Conservation (phyloP, 2,329 filamentous ascomycete species). For the Cladosporium sp. region DNA sequence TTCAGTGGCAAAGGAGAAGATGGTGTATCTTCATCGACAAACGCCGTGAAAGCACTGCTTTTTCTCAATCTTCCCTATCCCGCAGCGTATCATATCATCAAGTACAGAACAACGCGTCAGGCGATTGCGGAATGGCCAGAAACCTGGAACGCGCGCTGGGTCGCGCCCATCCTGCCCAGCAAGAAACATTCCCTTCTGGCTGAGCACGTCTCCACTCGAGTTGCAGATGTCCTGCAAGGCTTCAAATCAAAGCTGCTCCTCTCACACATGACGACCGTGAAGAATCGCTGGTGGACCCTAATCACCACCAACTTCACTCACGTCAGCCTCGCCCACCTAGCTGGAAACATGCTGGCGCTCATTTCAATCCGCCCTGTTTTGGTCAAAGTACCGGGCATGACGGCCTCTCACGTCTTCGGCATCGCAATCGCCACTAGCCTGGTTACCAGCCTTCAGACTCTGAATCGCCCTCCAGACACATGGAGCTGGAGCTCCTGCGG, state of each 20-base stretch:
- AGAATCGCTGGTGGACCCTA: constrained; percentile 12
- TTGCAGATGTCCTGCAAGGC: neutral
- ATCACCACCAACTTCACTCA: constrained; percentile 16
- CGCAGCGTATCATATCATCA: neutral
- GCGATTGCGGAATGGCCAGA: constrained; percentile 1
- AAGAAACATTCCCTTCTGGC: constrained; percentile 1
- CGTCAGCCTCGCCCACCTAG: constrained; percentile 3
- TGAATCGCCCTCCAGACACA: neutral
- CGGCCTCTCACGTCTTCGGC: constrained; percentile 2
- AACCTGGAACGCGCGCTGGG: constrained; percentile 10
- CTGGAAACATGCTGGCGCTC: constrained; percentile 11
- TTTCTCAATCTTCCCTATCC: constrained; percentile 12
- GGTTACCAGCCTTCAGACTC: neutral
- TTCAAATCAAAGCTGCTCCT: neutral
- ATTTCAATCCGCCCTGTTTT: neutral
- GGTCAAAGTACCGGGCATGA: constrained; percentile 14
- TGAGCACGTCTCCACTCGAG: constrained; percentile 6
- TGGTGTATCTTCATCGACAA: neutral
- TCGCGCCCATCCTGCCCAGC: constrained; percentile 7
- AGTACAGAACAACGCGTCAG: neutral
- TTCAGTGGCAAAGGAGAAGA: neutral
- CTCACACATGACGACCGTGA: constrained; percentile 28
- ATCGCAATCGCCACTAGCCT: constrained; percentile 13
- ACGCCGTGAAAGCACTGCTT: constrained; percentile 5
- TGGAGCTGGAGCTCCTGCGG: constrained; percentile 3